Percentiles rank a stretch among this genome's conserved stretches.
Conservation (phyloP, 164 flowering plant genomes). For the Vitis amurensis region DNA sequence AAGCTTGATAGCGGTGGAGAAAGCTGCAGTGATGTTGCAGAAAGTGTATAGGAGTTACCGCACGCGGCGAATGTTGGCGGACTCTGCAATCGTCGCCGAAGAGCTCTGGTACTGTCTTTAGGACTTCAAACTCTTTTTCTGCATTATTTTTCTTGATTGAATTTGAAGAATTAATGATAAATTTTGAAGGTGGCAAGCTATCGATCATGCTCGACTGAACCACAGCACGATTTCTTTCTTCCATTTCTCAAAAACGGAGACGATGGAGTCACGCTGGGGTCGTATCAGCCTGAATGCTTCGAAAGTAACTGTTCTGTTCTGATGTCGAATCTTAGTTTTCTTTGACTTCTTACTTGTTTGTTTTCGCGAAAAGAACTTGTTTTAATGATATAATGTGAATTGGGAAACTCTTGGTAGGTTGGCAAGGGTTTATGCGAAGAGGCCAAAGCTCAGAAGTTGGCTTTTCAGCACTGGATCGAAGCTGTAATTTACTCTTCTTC, state of each 20-base stretch:
- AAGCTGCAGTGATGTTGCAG: constrained; percentile 55
- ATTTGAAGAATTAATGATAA: background rate
- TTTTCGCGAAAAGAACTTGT: background rate
- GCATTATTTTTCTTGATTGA: background rate
- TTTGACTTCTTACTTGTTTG: background rate
- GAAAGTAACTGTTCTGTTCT: constrained; percentile 34
- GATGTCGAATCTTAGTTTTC: background rate
- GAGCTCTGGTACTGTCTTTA: constrained; percentile 59
- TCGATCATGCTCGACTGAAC: constrained; percentile 66
- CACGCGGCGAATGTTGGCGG: constrained; percentile 77
- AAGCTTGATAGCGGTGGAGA: background rate
- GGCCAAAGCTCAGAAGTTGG: constrained; percentile 68
- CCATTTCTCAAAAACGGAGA: constrained; percentile 56
- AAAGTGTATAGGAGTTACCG: constrained; percentile 78
- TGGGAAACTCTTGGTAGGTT: constrained; percentile 41
- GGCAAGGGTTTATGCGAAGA: constrained; percentile 82
- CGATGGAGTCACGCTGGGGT: constrained; percentile 62
- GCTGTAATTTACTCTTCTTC: constrained; percentile 51
- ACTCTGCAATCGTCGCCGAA: constrained; percentile 78
- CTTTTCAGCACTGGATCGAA: constrained; percentile 96
- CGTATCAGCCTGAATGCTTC: constrained; percentile 73
- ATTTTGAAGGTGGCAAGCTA: constrained; percentile 67
- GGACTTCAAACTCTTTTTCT: constrained; percentile 1
- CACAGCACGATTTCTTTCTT: constrained; percentile 81
- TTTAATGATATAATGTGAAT: background rate